phyloP scores from a whole-genome alignment of 2,329 filamentous ascomycete species.

The Emergomyces pasteurianus region DNA sequence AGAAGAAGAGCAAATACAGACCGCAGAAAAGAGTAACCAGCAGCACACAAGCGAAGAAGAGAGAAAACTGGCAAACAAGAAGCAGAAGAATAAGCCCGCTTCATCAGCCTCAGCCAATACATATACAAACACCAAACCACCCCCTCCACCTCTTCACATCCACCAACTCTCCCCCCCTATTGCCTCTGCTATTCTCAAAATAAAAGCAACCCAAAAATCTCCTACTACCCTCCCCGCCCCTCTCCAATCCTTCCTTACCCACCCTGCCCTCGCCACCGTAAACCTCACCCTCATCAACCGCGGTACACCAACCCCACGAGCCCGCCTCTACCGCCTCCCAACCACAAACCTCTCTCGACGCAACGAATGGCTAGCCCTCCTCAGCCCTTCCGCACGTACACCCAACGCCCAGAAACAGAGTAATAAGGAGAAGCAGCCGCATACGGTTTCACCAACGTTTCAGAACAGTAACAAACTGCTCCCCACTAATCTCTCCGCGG shows the following conservation, averaged over 20 bases:
- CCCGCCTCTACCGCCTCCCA: slow-evolving; percentile 82
- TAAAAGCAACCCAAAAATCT: slow-evolving; percentile 10
- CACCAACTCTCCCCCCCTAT: slow-evolving; percentile 30
- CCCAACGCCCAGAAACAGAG: slow-evolving; percentile 11
- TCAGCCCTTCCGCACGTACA: slow-evolving; percentile 12
- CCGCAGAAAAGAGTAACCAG: slow-evolving; percentile 8
- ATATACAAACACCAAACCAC: neutral
- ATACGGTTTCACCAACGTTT: neutral
- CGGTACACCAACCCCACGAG: slow-evolving; percentile 58
- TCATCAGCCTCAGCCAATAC: neutral
- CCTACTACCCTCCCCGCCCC: slow-evolving; percentile 8
- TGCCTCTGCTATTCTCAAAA: slow-evolving; percentile 25
- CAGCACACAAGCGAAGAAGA: slow-evolving; percentile 4
- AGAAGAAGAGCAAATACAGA: neutral
- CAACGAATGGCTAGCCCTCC: slow-evolving; percentile 52
- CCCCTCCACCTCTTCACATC: slow-evolving; percentile 19
- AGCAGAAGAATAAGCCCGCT: neutral
- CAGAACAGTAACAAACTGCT: neutral
- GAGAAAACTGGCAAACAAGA: slow-evolving; percentile 5
- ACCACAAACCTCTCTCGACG: slow-evolving; percentile 42
- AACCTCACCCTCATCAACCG: slow-evolving; percentile 55
- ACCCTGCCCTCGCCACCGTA: slow-evolving; percentile 44
- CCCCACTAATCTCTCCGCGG: slow-evolving; percentile 24
- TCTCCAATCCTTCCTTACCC: slow-evolving; percentile 11
- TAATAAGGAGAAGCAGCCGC: slow-evolving; percentile 8